A percentile compares a stretch with the other conserved stretches of the same genome.
Evolutionary conservation across 495 filamentous ascomycete genomes (phyloP).

Genomic region (Cercophora scortea): DNA sequence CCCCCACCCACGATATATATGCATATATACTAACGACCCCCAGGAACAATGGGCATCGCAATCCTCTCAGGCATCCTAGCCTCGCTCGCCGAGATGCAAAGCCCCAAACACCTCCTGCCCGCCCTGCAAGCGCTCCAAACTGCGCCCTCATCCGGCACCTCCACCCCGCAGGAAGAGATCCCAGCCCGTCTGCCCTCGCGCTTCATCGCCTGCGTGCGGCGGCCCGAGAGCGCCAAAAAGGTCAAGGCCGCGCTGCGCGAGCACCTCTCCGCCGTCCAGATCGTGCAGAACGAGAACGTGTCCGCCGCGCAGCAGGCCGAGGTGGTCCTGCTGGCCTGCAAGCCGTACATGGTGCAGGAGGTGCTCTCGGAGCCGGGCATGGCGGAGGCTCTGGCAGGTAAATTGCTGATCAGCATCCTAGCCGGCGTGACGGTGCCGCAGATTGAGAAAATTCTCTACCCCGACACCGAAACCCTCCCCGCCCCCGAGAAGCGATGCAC

Average conservation of each 20-base stretch:
- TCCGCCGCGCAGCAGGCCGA: slow-evolving; percentile 49
- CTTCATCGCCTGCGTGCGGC: slow-evolving; percentile 71
- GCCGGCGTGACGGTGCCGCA: slow-evolving; percentile 68
- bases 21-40: slow-evolving; percentile 1
- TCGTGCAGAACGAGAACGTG: slow-evolving; percentile 50
- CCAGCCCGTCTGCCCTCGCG: slow-evolving; percentile 53
- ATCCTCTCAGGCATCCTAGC: slow-evolving; percentile 74
- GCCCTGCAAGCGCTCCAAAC: slow-evolving; percentile 4
- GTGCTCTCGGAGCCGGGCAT: slow-evolving; percentile 60
- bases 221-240: slow-evolving; percentile 52
- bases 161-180: slow-evolving; percentile 42
- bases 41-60: slow-evolving; percentile 76
- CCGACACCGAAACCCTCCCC: slow-evolving; percentile 20
- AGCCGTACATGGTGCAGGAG: slow-evolving; percentile 63
- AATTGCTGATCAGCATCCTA: slow-evolving; percentile 76
- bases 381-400: slow-evolving; percentile 60
- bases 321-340: slow-evolving; percentile 66
- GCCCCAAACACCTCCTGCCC: slow-evolving; percentile 10
- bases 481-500: slow-evolving; percentile 33
- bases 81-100: slow-evolving; percentile 46
- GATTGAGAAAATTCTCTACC: slow-evolving; percentile 53
- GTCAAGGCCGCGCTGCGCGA: slow-evolving; percentile 52
- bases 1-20: neutral
- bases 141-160: slow-evolving; percentile 35
- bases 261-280: slow-evolving; percentile 36